A percentile compares a stretch with the other conserved stretches of the same genome.
Conservation (phyloP, 2,329 filamentous ascomycete genomes). For the Epichloe elymi region DNA sequence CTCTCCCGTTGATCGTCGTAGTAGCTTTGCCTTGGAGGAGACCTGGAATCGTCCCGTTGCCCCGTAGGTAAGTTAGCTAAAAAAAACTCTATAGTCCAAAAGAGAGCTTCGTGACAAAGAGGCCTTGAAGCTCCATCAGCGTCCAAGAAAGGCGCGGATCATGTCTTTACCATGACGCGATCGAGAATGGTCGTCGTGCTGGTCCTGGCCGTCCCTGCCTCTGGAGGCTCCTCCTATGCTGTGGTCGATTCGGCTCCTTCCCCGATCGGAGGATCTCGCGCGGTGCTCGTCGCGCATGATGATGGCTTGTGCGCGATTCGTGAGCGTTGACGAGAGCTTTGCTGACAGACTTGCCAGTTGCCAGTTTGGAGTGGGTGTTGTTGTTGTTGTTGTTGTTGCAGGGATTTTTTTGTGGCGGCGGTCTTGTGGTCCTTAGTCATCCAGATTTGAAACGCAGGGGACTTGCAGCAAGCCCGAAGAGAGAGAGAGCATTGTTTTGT, state of each 20-base stretch:
- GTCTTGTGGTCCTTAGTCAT: neutral
- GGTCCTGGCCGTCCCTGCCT: conserved; percentile 9
- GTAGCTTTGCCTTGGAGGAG: conserved; percentile 26
- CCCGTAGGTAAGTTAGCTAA: conserved; percentile 33
- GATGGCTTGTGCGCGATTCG: conserved; percentile 5
- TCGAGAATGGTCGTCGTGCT: conserved; percentile 29
- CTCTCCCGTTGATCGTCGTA: conserved; percentile 21
- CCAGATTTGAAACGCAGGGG: neutral
- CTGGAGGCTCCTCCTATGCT: conserved; percentile 6
- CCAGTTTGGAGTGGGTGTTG: too few species aligned
- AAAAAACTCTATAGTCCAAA: conserved; percentile 13
- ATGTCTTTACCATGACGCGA: conserved; percentile 37
- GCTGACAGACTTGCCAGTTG: neutral
- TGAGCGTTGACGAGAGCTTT: neutral
- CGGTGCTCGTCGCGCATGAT: conserved; percentile 32
- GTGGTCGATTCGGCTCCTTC: conserved; percentile 8
- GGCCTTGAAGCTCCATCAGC: conserved; percentile 7
- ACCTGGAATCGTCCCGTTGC: conserved; percentile 30
- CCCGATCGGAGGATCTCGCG: conserved; percentile 18
- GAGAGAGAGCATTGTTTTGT: too few species aligned
- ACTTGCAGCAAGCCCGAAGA: too few species aligned
- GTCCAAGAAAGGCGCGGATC: conserved; percentile 19
- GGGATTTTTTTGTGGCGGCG: too few species aligned
- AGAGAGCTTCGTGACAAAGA: conserved; percentile 1
- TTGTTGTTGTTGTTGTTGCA: too few species aligned